Conservation (phyloP, 169 alveolate species). For the Pseudocohnilembus persalinus region DNA sequence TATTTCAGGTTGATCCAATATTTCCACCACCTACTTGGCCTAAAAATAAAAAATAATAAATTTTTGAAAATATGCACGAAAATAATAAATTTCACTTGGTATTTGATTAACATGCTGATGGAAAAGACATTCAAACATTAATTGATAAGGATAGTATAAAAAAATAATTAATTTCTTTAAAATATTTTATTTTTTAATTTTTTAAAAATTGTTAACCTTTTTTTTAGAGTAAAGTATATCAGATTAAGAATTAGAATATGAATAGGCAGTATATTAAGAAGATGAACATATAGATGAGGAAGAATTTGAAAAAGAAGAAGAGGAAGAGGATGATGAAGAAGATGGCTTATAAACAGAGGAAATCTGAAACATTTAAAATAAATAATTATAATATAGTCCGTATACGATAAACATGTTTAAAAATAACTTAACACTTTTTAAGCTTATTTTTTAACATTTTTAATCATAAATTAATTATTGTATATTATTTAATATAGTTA, state of each 20-base stretch:
- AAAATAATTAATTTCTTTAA: background rate
- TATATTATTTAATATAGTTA: too few species aligned
- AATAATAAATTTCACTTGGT: slow-evolving; percentile 64
- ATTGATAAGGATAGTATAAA: background rate
- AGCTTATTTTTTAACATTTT: too few species aligned
- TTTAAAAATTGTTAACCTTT: too few species aligned
- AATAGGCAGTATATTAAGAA: slow-evolving; percentile 1
- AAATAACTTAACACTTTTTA: too few species aligned
- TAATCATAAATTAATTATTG: too few species aligned
- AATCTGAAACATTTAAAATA: too few species aligned
- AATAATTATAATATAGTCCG: too few species aligned
- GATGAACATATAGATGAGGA: slow-evolving; percentile 21
- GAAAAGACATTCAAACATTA: background rate
- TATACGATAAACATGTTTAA: too few species aligned
- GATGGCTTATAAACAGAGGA: background rate
- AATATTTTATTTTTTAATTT: too few species aligned
- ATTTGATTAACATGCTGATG: slow-evolving; percentile 41
- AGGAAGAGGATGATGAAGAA: slow-evolving; percentile 16
- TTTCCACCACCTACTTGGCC: slow-evolving; percentile 75
- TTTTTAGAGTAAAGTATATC: too few species aligned
- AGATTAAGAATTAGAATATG: background rate
- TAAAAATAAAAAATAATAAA: slow-evolving; percentile 39
- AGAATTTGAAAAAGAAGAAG: slow-evolving; percentile 17
- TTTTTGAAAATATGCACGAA: slow-evolving; percentile 54
- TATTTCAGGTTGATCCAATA: slow-evolving; percentile 72